These are phyloP conservation scores for Xerophyta viscosa DNA, from an alignment of 106 monocot genomes.

Conservation along the genomic window DNA sequence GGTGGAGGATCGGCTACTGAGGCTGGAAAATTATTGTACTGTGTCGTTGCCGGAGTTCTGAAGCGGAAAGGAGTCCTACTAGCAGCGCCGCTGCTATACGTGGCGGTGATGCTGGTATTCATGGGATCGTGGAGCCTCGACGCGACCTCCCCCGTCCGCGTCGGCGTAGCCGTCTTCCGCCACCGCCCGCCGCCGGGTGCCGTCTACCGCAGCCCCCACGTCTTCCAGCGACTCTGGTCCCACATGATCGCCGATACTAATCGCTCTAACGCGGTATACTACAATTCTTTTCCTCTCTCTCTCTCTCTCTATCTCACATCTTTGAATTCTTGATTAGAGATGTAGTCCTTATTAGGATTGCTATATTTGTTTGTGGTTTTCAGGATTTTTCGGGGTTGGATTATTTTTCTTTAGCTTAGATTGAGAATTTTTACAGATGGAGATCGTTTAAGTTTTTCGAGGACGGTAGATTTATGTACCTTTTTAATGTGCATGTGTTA, in stretches of 20 bases:
- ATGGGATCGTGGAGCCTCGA: slow-evolving; percentile 33
- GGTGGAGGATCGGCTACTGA: slow-evolving; percentile 3
- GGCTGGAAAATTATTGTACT: slow-evolving; percentile 22
- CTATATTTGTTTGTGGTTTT: too few species aligned
- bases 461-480: too few species aligned
- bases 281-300: background rate
- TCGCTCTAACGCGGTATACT: slow-evolving; percentile 65
- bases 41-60: slow-evolving; percentile 27
- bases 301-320: too few species aligned
- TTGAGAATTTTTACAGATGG: too few species aligned
- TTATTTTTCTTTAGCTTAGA: too few species aligned
- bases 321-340: too few species aligned
- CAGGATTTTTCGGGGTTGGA: too few species aligned
- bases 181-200: slow-evolving; percentile 50
- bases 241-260: slow-evolving; percentile 49
- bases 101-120: slow-evolving; percentile 41
- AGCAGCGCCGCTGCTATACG: slow-evolving; percentile 50
- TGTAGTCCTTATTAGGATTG: too few species aligned
- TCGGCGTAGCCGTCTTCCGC: slow-evolving; percentile 34
- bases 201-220: slow-evolving; percentile 58
- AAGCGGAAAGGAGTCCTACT: slow-evolving; percentile 47
- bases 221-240: slow-evolving; percentile 69
- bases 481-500: too few species aligned
- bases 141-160: slow-evolving; percentile 18
- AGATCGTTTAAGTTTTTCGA: too few species aligned